A percentile compares a stretch with the other conserved stretches of the same genome.
phyloP scores from a whole-genome alignment of 2,329 filamentous ascomycete genomes.

The Emergomyces orientalis region DNA sequence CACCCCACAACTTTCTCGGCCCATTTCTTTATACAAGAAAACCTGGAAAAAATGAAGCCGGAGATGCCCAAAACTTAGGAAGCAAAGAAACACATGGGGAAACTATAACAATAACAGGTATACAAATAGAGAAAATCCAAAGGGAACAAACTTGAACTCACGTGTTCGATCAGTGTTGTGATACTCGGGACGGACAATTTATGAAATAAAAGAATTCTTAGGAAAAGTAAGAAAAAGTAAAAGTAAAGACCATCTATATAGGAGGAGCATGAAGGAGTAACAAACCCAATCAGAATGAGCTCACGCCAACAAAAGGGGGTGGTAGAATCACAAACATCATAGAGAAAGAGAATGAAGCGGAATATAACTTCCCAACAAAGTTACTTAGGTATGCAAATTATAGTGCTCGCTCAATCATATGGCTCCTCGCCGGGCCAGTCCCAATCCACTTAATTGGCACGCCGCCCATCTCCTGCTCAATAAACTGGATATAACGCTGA shows the following conservation, averaged over 20 bases:
- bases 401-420: constrained; percentile 47
- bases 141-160: not conserved
- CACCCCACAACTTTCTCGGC: not conserved
- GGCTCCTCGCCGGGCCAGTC: constrained; percentile 51
- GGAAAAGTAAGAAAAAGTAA: not conserved
- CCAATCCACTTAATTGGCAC: constrained; percentile 54
- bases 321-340: not conserved
- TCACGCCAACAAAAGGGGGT: not conserved
- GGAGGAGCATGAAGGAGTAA: not conserved
- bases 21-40: not conserved
- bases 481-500: constrained; percentile 52
- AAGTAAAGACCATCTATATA: not conserved
- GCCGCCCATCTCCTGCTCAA: constrained; percentile 47
- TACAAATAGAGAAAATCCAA: not conserved
- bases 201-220: not conserved
- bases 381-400: not conserved
- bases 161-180: not conserved
- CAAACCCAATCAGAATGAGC: not conserved
- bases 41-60: not conserved
- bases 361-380: not conserved
- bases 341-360: constrained; percentile 4
- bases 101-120: not conserved
- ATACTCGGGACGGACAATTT: not conserved
- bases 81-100: not conserved
- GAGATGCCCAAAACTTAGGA: not conserved